Conservation (phyloP, 345 rosid genomes). For the Viola odorata region DNA sequence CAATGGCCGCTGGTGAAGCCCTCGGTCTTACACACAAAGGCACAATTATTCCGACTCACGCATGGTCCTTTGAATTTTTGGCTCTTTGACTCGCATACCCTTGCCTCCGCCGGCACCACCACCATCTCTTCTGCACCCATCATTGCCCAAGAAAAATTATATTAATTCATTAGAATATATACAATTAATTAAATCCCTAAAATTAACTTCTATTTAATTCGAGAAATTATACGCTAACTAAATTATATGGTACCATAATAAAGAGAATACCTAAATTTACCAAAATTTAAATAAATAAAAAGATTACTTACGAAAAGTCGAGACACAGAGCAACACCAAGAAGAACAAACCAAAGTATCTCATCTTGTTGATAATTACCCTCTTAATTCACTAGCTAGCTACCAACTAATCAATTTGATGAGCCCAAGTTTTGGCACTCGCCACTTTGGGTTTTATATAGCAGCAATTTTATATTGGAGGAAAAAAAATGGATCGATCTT, state of each 20-base stretch:
- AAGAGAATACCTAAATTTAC: too few relatives aligned
- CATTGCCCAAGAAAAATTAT: not conserved
- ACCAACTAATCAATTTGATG: not conserved
- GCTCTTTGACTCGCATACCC: constrained; percentile 34
- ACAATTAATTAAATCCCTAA: too few relatives aligned
- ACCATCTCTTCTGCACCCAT: not conserved
- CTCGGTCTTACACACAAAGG: constrained; percentile 40
- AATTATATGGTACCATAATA: not conserved
- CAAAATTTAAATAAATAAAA: too few relatives aligned
- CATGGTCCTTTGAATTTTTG: constrained; percentile 22
- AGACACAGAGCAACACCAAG: constrained; percentile 24
- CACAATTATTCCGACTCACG: constrained; percentile 24
- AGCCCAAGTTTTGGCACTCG: too few relatives aligned
- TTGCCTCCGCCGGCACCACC: constrained; percentile 23
- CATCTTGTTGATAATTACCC: not conserved
- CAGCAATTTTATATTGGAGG: too few relatives aligned
- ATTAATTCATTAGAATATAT: not conserved
- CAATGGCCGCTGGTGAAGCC: constrained; percentile 41
- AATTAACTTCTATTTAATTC: not conserved
- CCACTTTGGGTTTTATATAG: too few relatives aligned
- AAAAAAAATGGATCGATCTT: too few relatives aligned
- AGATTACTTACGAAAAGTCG: constrained; percentile 22
- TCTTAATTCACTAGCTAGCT: not conserved
- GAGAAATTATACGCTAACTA: not conserved
- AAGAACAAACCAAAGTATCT: constrained; percentile 13